Conservation (phyloP, 345 rosid genomes). For the Luvunga scandens region DNA sequence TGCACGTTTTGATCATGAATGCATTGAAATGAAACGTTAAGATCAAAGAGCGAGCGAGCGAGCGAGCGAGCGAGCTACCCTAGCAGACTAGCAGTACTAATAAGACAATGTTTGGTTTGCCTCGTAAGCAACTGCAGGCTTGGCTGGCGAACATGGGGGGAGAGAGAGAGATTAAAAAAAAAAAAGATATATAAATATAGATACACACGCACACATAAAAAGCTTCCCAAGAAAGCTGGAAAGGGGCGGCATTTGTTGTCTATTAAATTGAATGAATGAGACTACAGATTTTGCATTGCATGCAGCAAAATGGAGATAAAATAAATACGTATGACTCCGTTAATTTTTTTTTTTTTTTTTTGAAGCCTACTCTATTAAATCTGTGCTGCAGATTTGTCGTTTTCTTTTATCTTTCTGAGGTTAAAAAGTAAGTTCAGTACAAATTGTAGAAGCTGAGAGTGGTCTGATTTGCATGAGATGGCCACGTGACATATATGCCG, state of each 20-base stretch:
- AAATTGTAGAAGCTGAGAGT: no score
- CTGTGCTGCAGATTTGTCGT: no score
- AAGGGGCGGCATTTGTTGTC: slow-evolving; percentile 2
- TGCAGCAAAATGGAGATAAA: no score
- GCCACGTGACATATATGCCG: not conserved
- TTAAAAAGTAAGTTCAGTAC: no score
- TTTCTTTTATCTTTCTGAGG: no score
- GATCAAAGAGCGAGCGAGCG: no score
- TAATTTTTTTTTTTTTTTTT: not conserved
- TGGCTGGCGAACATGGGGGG: not conserved
- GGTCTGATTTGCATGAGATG: not conserved
- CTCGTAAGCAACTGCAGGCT: not conserved
- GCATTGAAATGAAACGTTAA: not conserved
- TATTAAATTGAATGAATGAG: not conserved
- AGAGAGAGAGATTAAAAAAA: not conserved
- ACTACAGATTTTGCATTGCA: no score
- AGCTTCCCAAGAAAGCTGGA: slow-evolving; percentile 1
- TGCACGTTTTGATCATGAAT: not conserved
- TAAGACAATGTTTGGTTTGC: not conserved
- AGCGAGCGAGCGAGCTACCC: no score
- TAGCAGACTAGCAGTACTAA: no score
- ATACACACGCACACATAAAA: no score
- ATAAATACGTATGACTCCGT: slow-evolving; percentile 3
- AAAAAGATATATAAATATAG: no score
- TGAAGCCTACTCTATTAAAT: no score